Evolutionary conservation across 208 protist genomes (phyloP), one percentile per base, ranked within the genome.

Genomic region (Acanthamoeba lenticulata): DNA sequence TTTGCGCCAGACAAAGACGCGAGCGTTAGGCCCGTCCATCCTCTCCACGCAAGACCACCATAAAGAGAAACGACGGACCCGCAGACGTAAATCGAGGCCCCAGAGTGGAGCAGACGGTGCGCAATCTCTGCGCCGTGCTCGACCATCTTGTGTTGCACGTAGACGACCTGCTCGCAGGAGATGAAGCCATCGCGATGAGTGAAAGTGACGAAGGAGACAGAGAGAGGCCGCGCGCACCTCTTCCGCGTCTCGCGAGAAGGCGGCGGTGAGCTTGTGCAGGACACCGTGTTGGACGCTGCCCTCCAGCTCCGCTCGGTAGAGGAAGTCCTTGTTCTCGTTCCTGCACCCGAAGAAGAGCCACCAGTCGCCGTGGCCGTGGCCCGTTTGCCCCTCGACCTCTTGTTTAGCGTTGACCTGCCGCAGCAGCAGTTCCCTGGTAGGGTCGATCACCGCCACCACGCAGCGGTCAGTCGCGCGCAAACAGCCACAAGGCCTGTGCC

Each of bases 61-160:
- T 86, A 17, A 49, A 88, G 24, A 94, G 15, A 24, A 19, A 55
- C 3, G 38, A 86, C 90, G 27, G 19, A 94, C 90, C 94, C 94
- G 67, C 94, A 95, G 29, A 95, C 92, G 36, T 93, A 95, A n/a
- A 95, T 34, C 3, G 36, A 93, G 2, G 65, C 94, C 49, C 85
- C 69, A 27, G 67, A 6, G 13, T 92, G 92, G 11, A 65, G 17
- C 19, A 95, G 42, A 2, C 79, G 36, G 47, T 95, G 40, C 72
- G 60, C 81, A 19, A 95, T 42, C 19, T 90, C 83, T 9, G 45
- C 55, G 36, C 52, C 45, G 55, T 90, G 83, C 40, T 90, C 90
- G 29, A 65, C 90, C 44, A 94, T 86, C 19, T 47, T 17, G 57
- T 94, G 52, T 34, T 94, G 65, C 77, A 94, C 92, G 38, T 94